Base-by-base conservation (phyloP, 306 rosid species). In the Albizia julibrissin region DNA sequence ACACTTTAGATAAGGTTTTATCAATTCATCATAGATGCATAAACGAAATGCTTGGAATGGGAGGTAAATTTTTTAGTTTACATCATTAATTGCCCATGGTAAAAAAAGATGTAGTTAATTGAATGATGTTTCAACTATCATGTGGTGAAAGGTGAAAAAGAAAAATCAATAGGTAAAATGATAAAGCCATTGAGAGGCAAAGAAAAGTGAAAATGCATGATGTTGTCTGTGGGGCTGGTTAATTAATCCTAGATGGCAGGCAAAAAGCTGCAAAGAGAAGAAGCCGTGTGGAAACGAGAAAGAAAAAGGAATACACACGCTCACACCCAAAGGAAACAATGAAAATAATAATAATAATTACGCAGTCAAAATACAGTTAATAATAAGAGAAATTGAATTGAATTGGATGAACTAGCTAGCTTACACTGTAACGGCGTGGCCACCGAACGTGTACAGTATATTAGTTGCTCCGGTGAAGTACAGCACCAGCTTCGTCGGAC, bases 401-500 rank as follows among this genome's bases (percentile, higher is more conserved):
- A 49, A 50, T 50, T 50, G 58, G 58, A 50, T 50, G 6, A 50
- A 0, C 3, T 11, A 43, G 46, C 31, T 10, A 33, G 29, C 88
- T 64, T 86, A 91, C 94, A 91, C 94, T 29, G 94, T 91, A 21
- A 91, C 94, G 50, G 94, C 94, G 52, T 91, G 94, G 52, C 94
- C 94, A 76, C 94, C 94, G 74, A 91, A 91, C 72, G 94, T 91
- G 89, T 91, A 91, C 11, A 91, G 90, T 34, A 91, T 91, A 44
- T 91, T 89, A 83, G 94, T 91, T 64, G 94, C 94, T 43, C 94
- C 94, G 75, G 94, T 91, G 90, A 91, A 91, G 75, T 91, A 91
- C 21, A 91, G 91, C 72, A 91, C 94, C n/a, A 87, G 80, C 81
- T 91, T 89, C 18, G 75, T 70, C 24, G 94, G 94, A 61, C 85